phyloP scores from a whole-genome alignment of 2,329 filamentous ascomycete species.

The Xylariales sp. region DNA sequence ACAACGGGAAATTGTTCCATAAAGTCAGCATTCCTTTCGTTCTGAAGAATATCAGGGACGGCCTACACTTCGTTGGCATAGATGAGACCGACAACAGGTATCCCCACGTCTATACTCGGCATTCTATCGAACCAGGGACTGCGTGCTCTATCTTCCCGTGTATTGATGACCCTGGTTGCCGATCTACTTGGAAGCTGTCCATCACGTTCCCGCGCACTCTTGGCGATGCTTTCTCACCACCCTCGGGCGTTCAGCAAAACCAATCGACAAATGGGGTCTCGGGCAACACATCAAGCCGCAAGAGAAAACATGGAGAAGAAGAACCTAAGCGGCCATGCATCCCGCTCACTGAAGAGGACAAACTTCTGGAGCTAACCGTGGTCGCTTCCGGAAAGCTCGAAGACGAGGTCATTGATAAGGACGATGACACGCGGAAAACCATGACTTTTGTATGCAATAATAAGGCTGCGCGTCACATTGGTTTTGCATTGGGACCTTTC shows the following conservation, averaged over 20 bases:
- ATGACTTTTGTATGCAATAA: constrained; percentile 78
- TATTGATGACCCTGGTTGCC: constrained; percentile 76
- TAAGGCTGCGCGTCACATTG: constrained; percentile 82
- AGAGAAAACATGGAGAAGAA: constrained; percentile 35
- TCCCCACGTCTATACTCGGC: constrained; percentile 86
- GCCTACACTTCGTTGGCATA: constrained; percentile 85
- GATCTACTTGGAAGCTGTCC: constrained; percentile 83
- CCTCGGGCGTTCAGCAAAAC: constrained; percentile 34
- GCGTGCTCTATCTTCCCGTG: constrained; percentile 90
- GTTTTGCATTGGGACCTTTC: constrained; percentile 91
- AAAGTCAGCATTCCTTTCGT: constrained; percentile 68
- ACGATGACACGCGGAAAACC: constrained; percentile 78
- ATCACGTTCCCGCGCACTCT: constrained; percentile 83
- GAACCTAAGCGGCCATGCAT: constrained; percentile 30
- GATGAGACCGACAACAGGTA: constrained; percentile 76
- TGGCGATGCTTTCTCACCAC: constrained; percentile 65
- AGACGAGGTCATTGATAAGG: constrained; percentile 74
- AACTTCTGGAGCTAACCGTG: constrained; percentile 81
- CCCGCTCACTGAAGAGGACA: constrained; percentile 68
- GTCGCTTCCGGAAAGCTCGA: constrained; percentile 86
- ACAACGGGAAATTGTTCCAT: constrained; percentile 36
- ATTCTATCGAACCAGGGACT: constrained; percentile 71
- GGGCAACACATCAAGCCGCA: constrained; percentile 22
- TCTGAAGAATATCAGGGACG: constrained; percentile 73
- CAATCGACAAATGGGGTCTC: constrained; percentile 10